Conservation (phyloP, 2,329 filamentous ascomycete genomes). For the Curvularia sp. region DNA sequence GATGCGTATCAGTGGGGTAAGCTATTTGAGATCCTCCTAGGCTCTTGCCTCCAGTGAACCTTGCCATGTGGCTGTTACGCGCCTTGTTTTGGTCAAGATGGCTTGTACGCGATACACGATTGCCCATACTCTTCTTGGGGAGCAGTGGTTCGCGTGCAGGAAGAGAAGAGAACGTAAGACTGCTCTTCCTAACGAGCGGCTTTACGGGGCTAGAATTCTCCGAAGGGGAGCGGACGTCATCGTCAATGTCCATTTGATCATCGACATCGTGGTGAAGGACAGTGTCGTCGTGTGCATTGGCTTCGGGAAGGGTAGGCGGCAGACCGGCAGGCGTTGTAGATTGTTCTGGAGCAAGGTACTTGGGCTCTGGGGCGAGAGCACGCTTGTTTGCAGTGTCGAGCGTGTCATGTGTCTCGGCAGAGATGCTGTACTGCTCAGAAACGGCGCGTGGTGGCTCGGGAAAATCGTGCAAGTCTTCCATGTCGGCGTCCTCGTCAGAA, state of each 20-base stretch:
- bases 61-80: constrained; percentile 76
- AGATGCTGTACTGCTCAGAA: constrained; percentile 44
- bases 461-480: constrained; percentile 29
- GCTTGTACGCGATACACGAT: constrained; percentile 75
- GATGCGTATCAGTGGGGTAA: constrained; percentile 42
- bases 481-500: constrained; percentile 28
- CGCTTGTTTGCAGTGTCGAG: constrained; percentile 36
- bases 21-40: constrained; percentile 59
- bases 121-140: constrained; percentile 80
- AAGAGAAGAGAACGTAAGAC: constrained; percentile 89
- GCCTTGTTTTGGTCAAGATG: constrained; percentile 70
- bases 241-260: constrained; percentile 56
- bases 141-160: constrained; percentile 88
- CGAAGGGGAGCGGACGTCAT: constrained; percentile 67
- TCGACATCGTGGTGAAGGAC: constrained; percentile 44
- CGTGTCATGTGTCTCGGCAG: constrained; percentile 42
- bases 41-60: constrained; percentile 74
- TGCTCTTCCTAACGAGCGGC: constrained; percentile 86
- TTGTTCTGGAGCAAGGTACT: constrained; percentile 26
- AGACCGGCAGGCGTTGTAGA: constrained; percentile 32
- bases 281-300: constrained; percentile 34
- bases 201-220: constrained; percentile 77
- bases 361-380: constrained; percentile 33
- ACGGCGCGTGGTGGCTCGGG: constrained; percentile 30
- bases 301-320: constrained; percentile 33